Percentiles rank a stretch among this genome's conserved stretches.
Conservation (phyloP, 352 stramenopile genomes). For the Pythium folliculosum region DNA sequence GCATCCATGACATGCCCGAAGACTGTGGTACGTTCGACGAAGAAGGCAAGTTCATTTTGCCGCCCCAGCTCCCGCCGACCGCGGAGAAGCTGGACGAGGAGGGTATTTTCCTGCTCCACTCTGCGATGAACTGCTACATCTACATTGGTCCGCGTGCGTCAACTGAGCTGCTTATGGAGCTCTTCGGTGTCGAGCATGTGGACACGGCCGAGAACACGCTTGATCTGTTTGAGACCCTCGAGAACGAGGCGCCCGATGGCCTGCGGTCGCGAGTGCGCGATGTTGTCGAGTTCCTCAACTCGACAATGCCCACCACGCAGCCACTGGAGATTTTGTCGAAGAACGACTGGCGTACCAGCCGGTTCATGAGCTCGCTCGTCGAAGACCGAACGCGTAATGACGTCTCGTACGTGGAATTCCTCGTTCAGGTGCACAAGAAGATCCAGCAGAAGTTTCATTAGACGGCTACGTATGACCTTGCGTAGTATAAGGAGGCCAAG, state of each 20-base stretch:
- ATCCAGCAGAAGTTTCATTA: constrained; percentile 92
- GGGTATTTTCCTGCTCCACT: constrained; percentile 88
- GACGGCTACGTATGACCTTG: constrained; percentile 9
- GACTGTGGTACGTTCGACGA: constrained; percentile 80
- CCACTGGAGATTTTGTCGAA: constrained; percentile 85
- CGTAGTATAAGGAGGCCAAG: not conserved
- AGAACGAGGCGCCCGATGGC: constrained; percentile 53
- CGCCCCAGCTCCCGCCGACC: constrained; percentile 72
- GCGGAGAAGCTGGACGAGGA: constrained; percentile 86
- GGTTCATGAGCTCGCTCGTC: constrained; percentile 86
- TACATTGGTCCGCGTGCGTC: constrained; percentile 81
- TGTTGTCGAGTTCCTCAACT: constrained; percentile 80
- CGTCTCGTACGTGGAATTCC: constrained; percentile 89
- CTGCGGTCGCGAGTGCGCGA: constrained; percentile 66
- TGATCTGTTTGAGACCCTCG: constrained; percentile 65
- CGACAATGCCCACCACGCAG: constrained; percentile 81
- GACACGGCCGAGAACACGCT: constrained; percentile 76
- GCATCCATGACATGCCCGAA: constrained; percentile 81
- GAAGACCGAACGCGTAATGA: constrained; percentile 87
- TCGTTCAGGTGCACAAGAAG: constrained; percentile 90
- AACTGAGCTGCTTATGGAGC: constrained; percentile 68
- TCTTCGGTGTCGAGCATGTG: constrained; percentile 85
- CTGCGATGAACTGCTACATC: constrained; percentile 85
- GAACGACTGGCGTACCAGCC: constrained; percentile 80
- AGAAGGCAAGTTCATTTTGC: constrained; percentile 74